Evolutionary conservation across 164 flowering plant species (phyloP), one percentile per base, ranked within the genome.

Genomic region (Sedum album): DNA sequence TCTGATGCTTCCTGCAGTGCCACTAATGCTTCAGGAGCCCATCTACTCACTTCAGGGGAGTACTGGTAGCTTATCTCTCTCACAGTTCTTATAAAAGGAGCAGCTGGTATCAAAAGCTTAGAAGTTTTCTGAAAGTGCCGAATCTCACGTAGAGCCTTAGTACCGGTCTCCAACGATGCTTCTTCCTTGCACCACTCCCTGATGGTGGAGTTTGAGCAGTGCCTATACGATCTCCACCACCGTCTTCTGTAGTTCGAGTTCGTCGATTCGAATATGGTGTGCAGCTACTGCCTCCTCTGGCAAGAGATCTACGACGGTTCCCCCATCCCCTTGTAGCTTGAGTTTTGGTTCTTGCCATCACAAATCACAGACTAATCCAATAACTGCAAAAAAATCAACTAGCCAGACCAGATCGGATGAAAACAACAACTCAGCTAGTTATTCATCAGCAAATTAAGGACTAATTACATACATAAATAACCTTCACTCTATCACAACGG

Each of bases 1-100:
- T 91, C 97, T 20, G 95, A 86, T 23, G 93, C 97, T 87, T 88
- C 90, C 69, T 88, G 90, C 68, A 88, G 65, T 6, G 86, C 85
- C 49, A 74, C 23, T 57, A 88, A 69, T 26, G 93, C 93, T 77
- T 88, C 93, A 57, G 88, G 79, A 64, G 74, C 66, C 92, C 92
- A 87, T 46, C 88, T 85, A 60, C 46, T 60, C 65, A 82, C 68
- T 1, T 67, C 70, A 1, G 68, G 78, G 20, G 83, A 70, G 57
- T 60, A 60, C 10, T 57, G 30, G 23, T 30, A 1, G 65, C 69
- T 82, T 36, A 80, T 72, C 68, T 76, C 81, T 77, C 65, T 85
- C 28, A 85, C 88, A 30, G 63, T 20, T 73, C 90, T 69, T 35
- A 79, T 70, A 75, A 86, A 86, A 55, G 82, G 79, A 26, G 83